Conservation (phyloP, 1,139 yeast species). For the Insectozyma bohioensis region DNA sequence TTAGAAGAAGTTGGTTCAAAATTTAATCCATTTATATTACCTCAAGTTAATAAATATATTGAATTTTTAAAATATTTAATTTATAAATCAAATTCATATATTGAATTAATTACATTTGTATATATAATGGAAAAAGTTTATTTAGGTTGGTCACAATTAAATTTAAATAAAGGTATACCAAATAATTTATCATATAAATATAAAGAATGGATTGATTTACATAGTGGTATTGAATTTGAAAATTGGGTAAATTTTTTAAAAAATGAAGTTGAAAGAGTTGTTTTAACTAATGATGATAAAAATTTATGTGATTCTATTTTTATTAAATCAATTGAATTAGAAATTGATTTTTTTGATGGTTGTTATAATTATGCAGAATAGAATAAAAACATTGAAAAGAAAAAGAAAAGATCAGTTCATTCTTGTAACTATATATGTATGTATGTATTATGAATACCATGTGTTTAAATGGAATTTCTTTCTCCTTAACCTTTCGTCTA, state of each 20-base stretch:
- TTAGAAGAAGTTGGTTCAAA: slow-evolving; percentile 26
- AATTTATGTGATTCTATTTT: slow-evolving; percentile 32
- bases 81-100: slow-evolving; percentile 31
- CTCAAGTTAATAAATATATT: slow-evolving; percentile 40
- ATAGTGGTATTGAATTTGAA: slow-evolving; percentile 46
- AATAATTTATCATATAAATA: slow-evolving; percentile 40
- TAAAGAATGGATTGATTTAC: slow-evolving; percentile 52
- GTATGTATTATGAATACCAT: not conserved
- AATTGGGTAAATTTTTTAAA: slow-evolving; percentile 47
- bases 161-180: slow-evolving; percentile 20
- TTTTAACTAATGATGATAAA: slow-evolving; percentile 14
- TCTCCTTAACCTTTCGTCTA: not conserved
- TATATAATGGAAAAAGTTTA: slow-evolving; percentile 53
- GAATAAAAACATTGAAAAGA: slow-evolving; percentile 2
- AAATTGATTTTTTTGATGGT: slow-evolving; percentile 45
- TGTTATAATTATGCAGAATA: slow-evolving; percentile 39
- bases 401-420: no score
- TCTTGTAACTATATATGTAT: not conserved
- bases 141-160: slow-evolving; percentile 48
- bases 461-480: not conserved
- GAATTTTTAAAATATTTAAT: slow-evolving; percentile 32
- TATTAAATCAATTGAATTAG: slow-evolving; percentile 35
- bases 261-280: slow-evolving; percentile 43
- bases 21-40: slow-evolving; percentile 18
- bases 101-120: slow-evolving; percentile 43